Base-by-base conservation (phyloP, 192 early-diverging fungal genomes). In the Funneliformis geosporum region DNA sequence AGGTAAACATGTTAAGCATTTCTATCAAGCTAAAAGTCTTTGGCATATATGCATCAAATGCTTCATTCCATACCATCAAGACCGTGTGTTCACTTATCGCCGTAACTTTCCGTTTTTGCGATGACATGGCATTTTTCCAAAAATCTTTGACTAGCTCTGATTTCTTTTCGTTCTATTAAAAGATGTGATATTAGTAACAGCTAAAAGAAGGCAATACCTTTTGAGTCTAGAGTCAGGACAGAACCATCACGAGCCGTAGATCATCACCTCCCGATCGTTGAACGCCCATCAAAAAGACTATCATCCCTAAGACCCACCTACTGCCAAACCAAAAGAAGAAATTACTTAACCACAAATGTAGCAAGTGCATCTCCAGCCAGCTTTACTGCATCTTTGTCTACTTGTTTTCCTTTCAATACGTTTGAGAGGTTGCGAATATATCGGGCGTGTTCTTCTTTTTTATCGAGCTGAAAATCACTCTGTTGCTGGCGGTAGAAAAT, bases 141-240 rank as follows among this genome's bases (percentile, higher is more conserved):
- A 72, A 72, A 5, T 50, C 70, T 11, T 7, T n/a, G 11, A 72
- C 27, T 72, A 72, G 21, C 14, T n/a, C 14, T 72, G 44, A 47
- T 44, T 72, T 71, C 69, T 71, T 71, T 47, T 71, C 69, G 5
- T 71, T 71, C 69, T 44, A 71, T 71, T 44, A 71, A 71, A 10
- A 21, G 1, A 16, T 25, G 21, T 64, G 25, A 21, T 43, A 70
- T 39, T 70, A 40, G 38, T 39, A 70, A 70, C 39, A 39, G 25
- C 39, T 10, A 70, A 70, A 70, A 40, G 39, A 70, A 70, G 38
- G 11, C 14, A 39, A 18, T 39, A 70, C 5, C 21, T 9, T 64
- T 27, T 64, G 9, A 33, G 18, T 18, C 62, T 64, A 64, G 18
- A 64, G 18, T 64, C 18, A 64, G 62, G 62, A 64, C 62, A 64